Evolutionary conservation across 768 basidiomycete genomes (phyloP), one percentile per base, ranked within the genome.

Genomic region (Paxillus ammoniavirescens): DNA sequence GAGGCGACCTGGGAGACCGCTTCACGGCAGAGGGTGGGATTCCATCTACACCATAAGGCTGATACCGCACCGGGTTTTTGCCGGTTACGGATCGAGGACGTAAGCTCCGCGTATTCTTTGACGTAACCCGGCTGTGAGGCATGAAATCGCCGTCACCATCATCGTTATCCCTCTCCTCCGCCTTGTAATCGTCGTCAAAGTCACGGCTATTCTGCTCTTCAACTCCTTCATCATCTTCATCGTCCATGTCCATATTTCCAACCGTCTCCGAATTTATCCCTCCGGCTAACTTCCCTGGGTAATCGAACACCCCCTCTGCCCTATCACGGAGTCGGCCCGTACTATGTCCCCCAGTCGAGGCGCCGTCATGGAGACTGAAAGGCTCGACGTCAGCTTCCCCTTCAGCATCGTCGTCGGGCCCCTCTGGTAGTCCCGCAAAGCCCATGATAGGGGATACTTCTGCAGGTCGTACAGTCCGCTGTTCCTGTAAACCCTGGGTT

Each of bases 61-160:
- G 65, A 55, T 70, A 71, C 53, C 69, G 68, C 50, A 45, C 64
- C 65, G 65, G 57, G 52, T 59, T 72, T 54, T 63, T 70, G 48
- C 70, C 68, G 54, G 64, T 62, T 55, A 61, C 52, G 59, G 69
- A 61, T 61, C 69, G 66, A 63, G 69, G 46, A 72, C 69, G 69
- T 72, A 70, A 70, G 65, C 59, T 59, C 47, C 68, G 71, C 58
- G 59, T 65, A 67, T 67, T 72, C 67, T 63, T 72, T 71, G 69
- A 72, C 70, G 70, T 70, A 56, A 65, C 52, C 36, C 58, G 69
- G 51, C 18, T 62, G 61, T 53, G 57, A 57, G 69, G 66, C 54
- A 58, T 56, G 50, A 72, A 72, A 60, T 70, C 69, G 61, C 71
- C 69, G 69, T 70, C 69, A 30, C 56, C 62, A 43, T 59, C 59